A percentile compares a stretch with the other conserved stretches of the same genome.
Conservation (phyloP, 108 stramenopile species). For the Nitzschia inconspicua region DNA sequence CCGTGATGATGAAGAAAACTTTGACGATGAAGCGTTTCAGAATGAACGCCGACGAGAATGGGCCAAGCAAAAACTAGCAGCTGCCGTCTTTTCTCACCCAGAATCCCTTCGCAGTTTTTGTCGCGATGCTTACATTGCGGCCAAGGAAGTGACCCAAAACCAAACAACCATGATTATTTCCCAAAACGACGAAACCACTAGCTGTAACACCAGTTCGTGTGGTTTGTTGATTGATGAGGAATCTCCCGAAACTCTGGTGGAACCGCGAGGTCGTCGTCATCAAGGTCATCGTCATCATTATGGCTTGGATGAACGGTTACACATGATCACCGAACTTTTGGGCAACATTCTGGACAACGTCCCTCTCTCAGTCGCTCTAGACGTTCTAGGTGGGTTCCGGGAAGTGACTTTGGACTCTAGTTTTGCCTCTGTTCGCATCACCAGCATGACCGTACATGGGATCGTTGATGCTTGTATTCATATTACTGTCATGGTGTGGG, state of each 20-base stretch:
- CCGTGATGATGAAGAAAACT: slow-evolving; percentile 13
- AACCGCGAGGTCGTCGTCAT: slow-evolving; percentile 7
- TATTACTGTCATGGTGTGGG: slow-evolving; percentile 24
- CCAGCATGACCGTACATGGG: slow-evolving; percentile 21
- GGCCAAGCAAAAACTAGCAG: slow-evolving; percentile 60
- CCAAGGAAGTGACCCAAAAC: slow-evolving; percentile 39
- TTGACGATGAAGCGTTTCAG: slow-evolving; percentile 5
- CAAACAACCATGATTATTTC: slow-evolving; percentile 13
- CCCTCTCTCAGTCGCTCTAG: slow-evolving; percentile 63
- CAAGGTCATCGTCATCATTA: slow-evolving; percentile 1
- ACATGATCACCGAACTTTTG: slow-evolving; percentile 32
- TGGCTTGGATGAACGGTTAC: not conserved
- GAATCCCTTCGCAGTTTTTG: slow-evolving; percentile 67
- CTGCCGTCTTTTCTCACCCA: slow-evolving; percentile 77
- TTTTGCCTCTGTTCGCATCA: slow-evolving; percentile 43
- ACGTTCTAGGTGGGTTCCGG: slow-evolving; percentile 38
- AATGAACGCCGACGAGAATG: slow-evolving; percentile 32
- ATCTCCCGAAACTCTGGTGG: slow-evolving; percentile 29
- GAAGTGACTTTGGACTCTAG: slow-evolving; percentile 55
- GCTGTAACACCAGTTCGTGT: not conserved
- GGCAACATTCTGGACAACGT: slow-evolving; percentile 46
- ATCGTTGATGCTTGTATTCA: slow-evolving; percentile 27
- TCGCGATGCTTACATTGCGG: slow-evolving; percentile 65
- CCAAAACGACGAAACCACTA: slow-evolving; percentile 11
- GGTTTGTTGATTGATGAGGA: too few relatives aligned